Evolutionary conservation across 1,284 basidiomycete genomes (phyloP).

Genomic region (Ganoderma multipileum): DNA sequence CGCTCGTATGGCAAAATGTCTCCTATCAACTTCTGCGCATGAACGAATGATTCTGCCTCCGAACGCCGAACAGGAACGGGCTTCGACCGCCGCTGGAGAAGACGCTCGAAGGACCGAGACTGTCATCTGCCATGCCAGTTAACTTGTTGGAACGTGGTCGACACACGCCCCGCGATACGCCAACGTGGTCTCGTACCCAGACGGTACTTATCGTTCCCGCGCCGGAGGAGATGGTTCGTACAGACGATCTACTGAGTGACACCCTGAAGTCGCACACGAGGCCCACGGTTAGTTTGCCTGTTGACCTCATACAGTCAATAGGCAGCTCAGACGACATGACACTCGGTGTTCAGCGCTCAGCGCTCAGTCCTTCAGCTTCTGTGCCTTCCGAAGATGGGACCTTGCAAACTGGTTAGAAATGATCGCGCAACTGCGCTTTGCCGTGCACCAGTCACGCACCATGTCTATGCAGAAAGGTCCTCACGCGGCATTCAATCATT

Average conservation of each 20-base stretch:
- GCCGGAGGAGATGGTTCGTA: background rate
- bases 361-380: background rate
- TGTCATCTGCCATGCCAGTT: background rate
- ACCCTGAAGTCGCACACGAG: background rate
- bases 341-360: no score
- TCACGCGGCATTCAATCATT: background rate
- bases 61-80: slow-evolving; percentile 1
- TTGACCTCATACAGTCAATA: no score
- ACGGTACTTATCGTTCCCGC: no score
- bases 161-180: background rate
- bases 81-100: background rate
- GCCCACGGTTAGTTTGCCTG: no score
- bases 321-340: background rate
- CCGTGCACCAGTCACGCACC: background rate
- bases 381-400: background rate
- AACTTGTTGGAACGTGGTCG: background rate
- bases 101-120: background rate
- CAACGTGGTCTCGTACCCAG: no score
- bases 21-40: slow-evolving; percentile 1
- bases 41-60: background rate
- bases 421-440: background rate
- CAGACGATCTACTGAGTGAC: background rate
- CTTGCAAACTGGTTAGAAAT: background rate
- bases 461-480: background rate
- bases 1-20: background rate